Percentiles rank a stretch among this genome's conserved stretches.
phyloP scores from a whole-genome alignment of 208 protist genomes.

The Porcisia hertigi region DNA sequence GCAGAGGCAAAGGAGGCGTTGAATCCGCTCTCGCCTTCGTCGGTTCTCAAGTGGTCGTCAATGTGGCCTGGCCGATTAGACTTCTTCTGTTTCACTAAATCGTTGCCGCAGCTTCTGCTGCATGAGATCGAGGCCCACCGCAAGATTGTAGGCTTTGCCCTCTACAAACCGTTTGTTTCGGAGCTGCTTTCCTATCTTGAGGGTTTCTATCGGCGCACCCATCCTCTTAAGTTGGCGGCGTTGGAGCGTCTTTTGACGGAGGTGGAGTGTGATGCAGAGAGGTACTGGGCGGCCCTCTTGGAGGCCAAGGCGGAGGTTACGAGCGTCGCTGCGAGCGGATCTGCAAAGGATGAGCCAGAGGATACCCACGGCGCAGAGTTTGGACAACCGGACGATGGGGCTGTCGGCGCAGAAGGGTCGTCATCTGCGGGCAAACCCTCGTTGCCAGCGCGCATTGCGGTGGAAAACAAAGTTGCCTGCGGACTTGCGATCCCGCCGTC shows the following conservation, averaged over 20 bases:
- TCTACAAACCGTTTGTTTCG: conserved; percentile 62
- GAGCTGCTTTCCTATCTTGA: conserved; percentile 59
- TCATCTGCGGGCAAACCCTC: background rate
- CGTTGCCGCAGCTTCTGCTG: conserved; percentile 49
- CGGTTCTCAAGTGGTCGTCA: conserved; percentile 11
- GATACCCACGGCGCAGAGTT: conserved; percentile 7
- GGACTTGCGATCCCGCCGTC: conserved; percentile 63
- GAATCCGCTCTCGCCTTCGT: conserved; percentile 16
- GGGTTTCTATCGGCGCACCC: conserved; percentile 61
- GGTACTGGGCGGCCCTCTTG: conserved; percentile 73
- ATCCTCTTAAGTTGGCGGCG: conserved; percentile 50
- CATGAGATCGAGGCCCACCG: conserved; percentile 57
- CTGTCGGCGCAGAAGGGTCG: background rate
- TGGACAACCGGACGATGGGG: background rate
- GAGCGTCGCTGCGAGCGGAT: conserved; percentile 24
- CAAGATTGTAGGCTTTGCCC: conserved; percentile 71
- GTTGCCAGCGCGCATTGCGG: conserved; percentile 12
- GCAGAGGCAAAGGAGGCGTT: background rate
- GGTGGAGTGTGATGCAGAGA: conserved; percentile 52
- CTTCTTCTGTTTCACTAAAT: conserved; percentile 70
- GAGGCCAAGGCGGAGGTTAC: conserved; percentile 38
- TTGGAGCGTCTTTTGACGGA: conserved; percentile 51
- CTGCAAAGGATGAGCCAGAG: conserved; percentile 21
- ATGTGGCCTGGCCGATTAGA: conserved; percentile 61
- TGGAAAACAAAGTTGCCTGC: conserved; percentile 42